Conservation (phyloP, 2,329 filamentous ascomycete species). For the Amauroascus verrucosus region DNA sequence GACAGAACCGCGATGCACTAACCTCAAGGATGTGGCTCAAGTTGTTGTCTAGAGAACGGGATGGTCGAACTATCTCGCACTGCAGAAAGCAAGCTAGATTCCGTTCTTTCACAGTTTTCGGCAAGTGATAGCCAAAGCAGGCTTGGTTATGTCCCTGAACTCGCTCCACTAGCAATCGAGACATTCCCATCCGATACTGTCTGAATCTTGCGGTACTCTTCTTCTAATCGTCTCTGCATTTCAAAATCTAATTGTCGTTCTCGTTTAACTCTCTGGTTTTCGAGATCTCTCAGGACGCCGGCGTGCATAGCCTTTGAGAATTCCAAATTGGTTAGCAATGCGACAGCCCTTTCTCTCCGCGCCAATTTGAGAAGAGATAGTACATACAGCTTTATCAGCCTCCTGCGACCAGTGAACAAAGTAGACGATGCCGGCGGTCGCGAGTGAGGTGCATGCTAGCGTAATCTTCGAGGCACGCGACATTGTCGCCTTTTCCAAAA, state of each 20-base stretch:
- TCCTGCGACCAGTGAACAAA: constrained; percentile 87
- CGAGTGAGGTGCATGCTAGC: constrained; percentile 63
- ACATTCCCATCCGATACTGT: constrained; percentile 49
- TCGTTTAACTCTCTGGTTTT: constrained; percentile 79
- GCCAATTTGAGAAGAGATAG: background rate
- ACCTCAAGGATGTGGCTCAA: background rate
- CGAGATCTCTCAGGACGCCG: constrained; percentile 87
- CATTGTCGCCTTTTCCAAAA: constrained; percentile 45
- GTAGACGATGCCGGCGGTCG: constrained; percentile 64
- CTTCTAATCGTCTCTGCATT: constrained; percentile 72
- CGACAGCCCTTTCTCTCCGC: background rate
- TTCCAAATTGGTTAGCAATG: constrained; percentile 14
- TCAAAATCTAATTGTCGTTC: constrained; percentile 94
- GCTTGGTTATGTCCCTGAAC: constrained; percentile 19
- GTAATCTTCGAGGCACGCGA: constrained; percentile 84
- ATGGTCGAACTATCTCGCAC: background rate
- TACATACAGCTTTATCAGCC: constrained; percentile 65
- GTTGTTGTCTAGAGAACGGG: background rate
- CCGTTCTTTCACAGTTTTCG: background rate
- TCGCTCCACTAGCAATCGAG: constrained; percentile 12
- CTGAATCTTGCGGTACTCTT: constrained; percentile 83
- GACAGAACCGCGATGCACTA: background rate
- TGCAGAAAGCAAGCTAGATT: background rate
- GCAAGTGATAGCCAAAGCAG: background rate
- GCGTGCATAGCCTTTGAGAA: constrained; percentile 70